Percentiles rank a stretch among this genome's conserved stretches.
Evolutionary conservation across 192 early-diverging fungal genomes (phyloP).

Genomic region (Linnemannia elongata): DNA sequence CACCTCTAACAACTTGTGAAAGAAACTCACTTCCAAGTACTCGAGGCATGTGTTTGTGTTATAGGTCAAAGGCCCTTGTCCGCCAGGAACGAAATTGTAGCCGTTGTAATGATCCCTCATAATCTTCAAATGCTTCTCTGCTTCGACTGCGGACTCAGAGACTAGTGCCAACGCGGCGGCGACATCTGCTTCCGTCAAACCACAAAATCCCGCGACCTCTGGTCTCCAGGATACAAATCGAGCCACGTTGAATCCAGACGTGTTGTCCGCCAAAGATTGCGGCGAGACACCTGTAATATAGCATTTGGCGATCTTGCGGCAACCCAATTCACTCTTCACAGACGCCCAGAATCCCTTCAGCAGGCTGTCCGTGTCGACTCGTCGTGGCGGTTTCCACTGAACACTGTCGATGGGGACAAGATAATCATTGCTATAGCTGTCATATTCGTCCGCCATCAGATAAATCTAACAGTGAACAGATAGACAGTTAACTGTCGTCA

Average conservation of each 20-base stretch:
- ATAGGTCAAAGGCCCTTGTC: slow-evolving; percentile 37
- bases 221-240: slow-evolving; percentile 23
- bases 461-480: slow-evolving; percentile 46
- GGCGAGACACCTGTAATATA: slow-evolving; percentile 41
- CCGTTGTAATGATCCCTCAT: slow-evolving; percentile 48
- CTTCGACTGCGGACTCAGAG: slow-evolving; percentile 23
- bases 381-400: slow-evolving; percentile 30
- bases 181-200: too few relatives aligned
- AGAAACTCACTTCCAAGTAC: slow-evolving; percentile 55
- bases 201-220: slow-evolving; percentile 23
- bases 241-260: slow-evolving; percentile 42
- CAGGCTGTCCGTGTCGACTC: slow-evolving; percentile 14
- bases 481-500: slow-evolving; percentile 10
- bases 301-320: slow-evolving; percentile 23
- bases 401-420: slow-evolving; percentile 29
- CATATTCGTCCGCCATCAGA: slow-evolving; percentile 58
- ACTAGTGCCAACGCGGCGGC: slow-evolving; percentile 34
- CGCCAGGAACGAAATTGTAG: slow-evolving; percentile 43
- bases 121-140: slow-evolving; percentile 47
- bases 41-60: slow-evolving; percentile 54
- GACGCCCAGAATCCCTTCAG: slow-evolving; percentile 53
- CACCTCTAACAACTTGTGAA: too few relatives aligned
- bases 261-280: slow-evolving; percentile 31
- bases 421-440: slow-evolving; percentile 55
- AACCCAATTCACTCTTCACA: slow-evolving; percentile 46